Evolutionary conservation across 2,329 filamentous ascomycete genomes (phyloP), one percentile per base, ranked within the genome.

Genomic region (Xylaria sp.): DNA sequence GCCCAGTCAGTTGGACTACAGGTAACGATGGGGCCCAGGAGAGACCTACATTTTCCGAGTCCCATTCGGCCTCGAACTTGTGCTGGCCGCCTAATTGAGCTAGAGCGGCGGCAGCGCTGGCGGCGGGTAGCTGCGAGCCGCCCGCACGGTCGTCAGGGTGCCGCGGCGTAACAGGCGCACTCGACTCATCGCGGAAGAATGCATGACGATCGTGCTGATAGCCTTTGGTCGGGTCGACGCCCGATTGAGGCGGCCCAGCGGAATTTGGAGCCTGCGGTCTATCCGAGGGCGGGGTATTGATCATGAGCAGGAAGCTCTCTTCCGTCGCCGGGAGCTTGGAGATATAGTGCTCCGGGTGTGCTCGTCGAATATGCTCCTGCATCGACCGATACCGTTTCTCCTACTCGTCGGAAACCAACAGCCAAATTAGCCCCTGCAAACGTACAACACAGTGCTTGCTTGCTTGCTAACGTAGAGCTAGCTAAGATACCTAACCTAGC

Each of bases 291-390:
- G 93, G 91, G 72, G 93, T 94, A 80, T 90, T 96, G 80, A 98
- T 93, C 96, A 98, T 98, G 79, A 97, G 86, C 77, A 92, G 85
- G 81, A 99, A 97, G 89, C 94, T 97, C 82, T 98, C 95, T 81
- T 97, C 95, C 74, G 95, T 99, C 55, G 96, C 96, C 73, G 96
- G 95, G 74, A 98, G 91, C 87, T 98, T 97, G 56, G 96, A 90
- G 75, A 99, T 97, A 83, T 98, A 98, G 80, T 97, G 92, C 79
- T 97, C 94, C 68, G 95, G 95, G 79, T 99, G 96, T 73, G 96
- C 95, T 80, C 96, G 91, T 76, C 96, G 93, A 77, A 99, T 98
- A 78, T 99, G 96, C 87, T 99, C 96, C 82, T 98, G 96, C 93
- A 99, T 98, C 70, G 95, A 98, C 80, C 96, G 94, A 83, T 94